phyloP scores from a whole-genome alignment of 139 green algal genomes.

The Picochlorum sp. region DNA sequence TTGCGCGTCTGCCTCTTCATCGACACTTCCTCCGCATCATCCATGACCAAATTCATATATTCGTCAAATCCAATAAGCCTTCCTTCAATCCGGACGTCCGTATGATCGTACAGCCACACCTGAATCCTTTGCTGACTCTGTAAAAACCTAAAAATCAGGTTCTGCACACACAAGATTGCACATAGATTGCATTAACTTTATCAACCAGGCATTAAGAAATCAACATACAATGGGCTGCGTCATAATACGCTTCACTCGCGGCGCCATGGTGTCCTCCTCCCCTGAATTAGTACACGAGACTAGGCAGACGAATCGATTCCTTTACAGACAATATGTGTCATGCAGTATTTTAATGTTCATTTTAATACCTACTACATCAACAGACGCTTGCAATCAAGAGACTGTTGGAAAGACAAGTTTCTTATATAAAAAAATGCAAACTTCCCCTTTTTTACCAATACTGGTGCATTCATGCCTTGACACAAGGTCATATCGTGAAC shows the following conservation, averaged over 20 bases:
- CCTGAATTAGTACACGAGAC: background rate
- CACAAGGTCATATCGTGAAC: too few relatives aligned
- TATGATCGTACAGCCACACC: constrained; percentile 97
- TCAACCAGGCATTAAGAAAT: background rate
- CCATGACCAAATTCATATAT: constrained; percentile 99
- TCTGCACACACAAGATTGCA: constrained; percentile 34
- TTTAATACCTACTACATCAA: too few relatives aligned
- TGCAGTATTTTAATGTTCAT: too few relatives aligned
- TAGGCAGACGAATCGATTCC: too few relatives aligned
- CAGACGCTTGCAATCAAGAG: too few relatives aligned
- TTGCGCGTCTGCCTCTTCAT: constrained; percentile 89
- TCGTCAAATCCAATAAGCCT: constrained; percentile 86
- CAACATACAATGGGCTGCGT: constrained; percentile 72
- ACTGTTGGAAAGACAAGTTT: too few relatives aligned
- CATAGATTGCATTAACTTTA: background rate
- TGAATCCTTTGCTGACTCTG: constrained; percentile 89
- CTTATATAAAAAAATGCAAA: too few relatives aligned
- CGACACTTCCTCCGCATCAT: constrained; percentile 96
- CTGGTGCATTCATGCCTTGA: too few relatives aligned
- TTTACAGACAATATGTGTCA: too few relatives aligned
- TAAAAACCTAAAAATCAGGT: constrained; percentile 97
- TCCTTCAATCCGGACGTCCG: constrained; percentile 84
- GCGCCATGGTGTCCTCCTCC: constrained; percentile 31
- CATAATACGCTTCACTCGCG: constrained; percentile 72
- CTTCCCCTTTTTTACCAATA: too few relatives aligned